A percentile compares a stretch with the other conserved stretches of the same genome.
phyloP scores from a whole-genome alignment of 2,329 filamentous ascomycete genomes.

The Aspergillus fumigatiaffinis region DNA sequence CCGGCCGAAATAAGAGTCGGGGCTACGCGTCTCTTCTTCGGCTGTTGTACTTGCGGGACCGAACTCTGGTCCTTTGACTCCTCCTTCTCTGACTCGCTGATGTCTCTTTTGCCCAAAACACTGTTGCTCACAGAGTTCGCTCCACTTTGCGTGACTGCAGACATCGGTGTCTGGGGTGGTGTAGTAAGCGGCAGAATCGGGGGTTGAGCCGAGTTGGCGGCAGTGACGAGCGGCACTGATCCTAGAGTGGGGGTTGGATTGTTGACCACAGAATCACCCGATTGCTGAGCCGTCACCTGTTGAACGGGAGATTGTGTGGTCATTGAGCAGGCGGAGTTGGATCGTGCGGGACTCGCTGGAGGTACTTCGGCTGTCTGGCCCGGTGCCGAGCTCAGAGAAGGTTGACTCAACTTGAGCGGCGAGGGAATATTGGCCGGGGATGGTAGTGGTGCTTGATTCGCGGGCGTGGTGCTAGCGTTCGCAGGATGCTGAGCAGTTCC shows the following conservation, averaged over 20 bases:
- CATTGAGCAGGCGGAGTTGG: conserved; percentile 80
- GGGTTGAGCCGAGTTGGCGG: conserved; percentile 58
- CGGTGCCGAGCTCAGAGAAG: conserved; percentile 57
- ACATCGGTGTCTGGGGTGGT: conserved; percentile 78
- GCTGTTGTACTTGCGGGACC: conserved; percentile 45
- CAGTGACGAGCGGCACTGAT: conserved; percentile 71
- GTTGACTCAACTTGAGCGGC: conserved; percentile 54
- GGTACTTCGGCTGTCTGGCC: conserved; percentile 50
- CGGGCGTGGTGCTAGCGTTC: conserved; percentile 47
- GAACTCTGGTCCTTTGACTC: conserved; percentile 36
- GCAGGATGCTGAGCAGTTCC: conserved; percentile 28
- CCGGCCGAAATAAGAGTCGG: conserved; percentile 56
- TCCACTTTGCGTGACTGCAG: conserved; percentile 49
- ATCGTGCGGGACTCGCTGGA: conserved; percentile 74
- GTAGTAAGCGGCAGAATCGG: conserved; percentile 71
- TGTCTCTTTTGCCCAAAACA: conserved; percentile 51
- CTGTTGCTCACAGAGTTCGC: conserved; percentile 52
- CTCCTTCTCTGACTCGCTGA: conserved; percentile 45
- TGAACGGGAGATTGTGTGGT: conserved; percentile 55
- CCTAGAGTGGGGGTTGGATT: conserved; percentile 77
- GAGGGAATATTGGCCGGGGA: conserved; percentile 58
- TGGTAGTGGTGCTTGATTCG: conserved; percentile 65
- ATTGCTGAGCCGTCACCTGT: conserved; percentile 35
- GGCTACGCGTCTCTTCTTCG: conserved; percentile 68
- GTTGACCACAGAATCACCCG: conserved; percentile 54